These are phyloP conservation scores for Aspergillus luchuensis DNA, from an alignment of 2,329 filamentous ascomycete genomes.

Conservation along the genomic window DNA sequence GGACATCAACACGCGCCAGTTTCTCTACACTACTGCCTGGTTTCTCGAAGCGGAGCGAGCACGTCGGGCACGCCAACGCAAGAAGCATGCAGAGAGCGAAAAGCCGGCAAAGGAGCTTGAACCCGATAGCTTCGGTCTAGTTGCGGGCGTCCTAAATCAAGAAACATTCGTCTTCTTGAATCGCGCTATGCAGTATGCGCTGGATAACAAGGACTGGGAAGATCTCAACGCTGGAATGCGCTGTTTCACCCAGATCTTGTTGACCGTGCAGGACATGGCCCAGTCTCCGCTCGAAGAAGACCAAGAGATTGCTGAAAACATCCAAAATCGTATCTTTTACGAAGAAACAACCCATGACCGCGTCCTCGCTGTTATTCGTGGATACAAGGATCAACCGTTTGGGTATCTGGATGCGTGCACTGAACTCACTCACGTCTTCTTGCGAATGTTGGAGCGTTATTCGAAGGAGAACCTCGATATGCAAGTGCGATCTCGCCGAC, in stretches of 20 bases:
- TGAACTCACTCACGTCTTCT: constrained; percentile 86
- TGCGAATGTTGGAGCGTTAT: constrained; percentile 88
- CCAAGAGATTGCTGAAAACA: constrained; percentile 96
- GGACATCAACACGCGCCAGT: constrained; percentile 76
- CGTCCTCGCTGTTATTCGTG: constrained; percentile 74
- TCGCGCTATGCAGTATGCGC: constrained; percentile 73
- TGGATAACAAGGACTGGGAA: constrained; percentile 83
- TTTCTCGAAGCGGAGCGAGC: constrained; percentile 83
- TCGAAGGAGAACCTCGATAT: constrained; percentile 93
- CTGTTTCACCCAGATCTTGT: constrained; percentile 90
- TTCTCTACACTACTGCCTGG: constrained; percentile 91
- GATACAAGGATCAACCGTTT: constrained; percentile 92
- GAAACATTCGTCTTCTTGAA: constrained; percentile 92
- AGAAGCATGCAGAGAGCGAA: constrained; percentile 53
- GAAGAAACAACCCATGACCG: constrained; percentile 92
- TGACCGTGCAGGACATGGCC: constrained; percentile 91
- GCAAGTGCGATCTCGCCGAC: constrained; percentile 81
- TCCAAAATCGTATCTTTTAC: constrained; percentile 95
- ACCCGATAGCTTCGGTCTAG: constrained; percentile 77
- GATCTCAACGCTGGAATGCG: constrained; percentile 86
- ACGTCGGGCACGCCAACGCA: constrained; percentile 64
- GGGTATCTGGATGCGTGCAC: constrained; percentile 91
- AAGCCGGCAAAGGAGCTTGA: constrained; percentile 57
- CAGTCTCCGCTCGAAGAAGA: constrained; percentile 85
- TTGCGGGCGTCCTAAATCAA: constrained; percentile 88